Evolutionary conservation across 179 eudicot genomes (phyloP), one percentile per base, ranked within the genome.

Genomic region (Camellia oleifera): DNA sequence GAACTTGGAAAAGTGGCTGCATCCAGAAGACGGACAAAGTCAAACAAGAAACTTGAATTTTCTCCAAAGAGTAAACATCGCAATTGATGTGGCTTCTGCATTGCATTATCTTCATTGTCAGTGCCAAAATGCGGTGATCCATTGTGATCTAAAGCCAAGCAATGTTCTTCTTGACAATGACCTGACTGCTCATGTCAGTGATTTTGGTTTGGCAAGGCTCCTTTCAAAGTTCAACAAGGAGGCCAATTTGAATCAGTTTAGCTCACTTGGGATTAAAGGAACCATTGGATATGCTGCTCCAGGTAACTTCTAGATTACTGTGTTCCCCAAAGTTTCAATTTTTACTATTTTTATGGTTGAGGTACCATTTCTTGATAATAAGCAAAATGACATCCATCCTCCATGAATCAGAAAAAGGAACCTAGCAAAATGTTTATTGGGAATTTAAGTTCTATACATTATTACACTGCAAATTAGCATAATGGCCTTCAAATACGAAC

Each of bases 61-160:
- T n/a, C 63, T 78, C 12, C 75, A 78, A 62, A 78, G 81, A 44
- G 15, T 78, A 42, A 79, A 79, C 10, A 72, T 79, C 23, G 69
- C 71, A 1, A 61, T 79, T n/a, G 71, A 79, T 72, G 70, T 79
- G 46, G 80, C 74, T 26, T 56, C 40, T 14, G 80, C 74, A n/a
- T 57, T 78, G 74, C 61, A 78, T 78, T 78, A 79, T 79, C 81
- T 71, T 44, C 81, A 79, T 52, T 61, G 72, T 14, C 66, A 12
- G 15, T 71, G 77, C 48, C 50, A 46, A 62, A 72, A 44, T 10
- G 61, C 69, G 14, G 50, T 79, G 14, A 63, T 79, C 20, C 81
- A 79, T 64, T 72, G 81, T 72, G 81, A 79, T 72, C 32, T 79
- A 14, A 79, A 79, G 70, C 81, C 77, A n/a, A 78, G 74, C 17